phyloP scores from a whole-genome alignment of 2,329 filamentous ascomycete species.

The Pyrenochaeta sp. region DNA sequence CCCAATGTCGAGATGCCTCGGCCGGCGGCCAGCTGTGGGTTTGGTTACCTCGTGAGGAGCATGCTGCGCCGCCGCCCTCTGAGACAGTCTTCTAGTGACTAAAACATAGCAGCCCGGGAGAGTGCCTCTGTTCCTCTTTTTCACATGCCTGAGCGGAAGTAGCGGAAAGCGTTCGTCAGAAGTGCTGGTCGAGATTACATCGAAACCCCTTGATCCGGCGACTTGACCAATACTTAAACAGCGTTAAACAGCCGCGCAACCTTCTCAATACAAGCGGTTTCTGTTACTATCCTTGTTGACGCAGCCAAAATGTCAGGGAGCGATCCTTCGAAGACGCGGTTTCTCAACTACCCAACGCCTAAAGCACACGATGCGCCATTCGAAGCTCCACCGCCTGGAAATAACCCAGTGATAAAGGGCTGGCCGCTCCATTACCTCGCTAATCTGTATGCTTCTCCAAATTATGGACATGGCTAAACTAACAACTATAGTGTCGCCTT shows the following conservation, averaged over 20 bases:
- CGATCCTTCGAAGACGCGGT: slow-evolving; percentile 25
- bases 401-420: slow-evolving; percentile 77
- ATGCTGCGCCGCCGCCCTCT: neutral
- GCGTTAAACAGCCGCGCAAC: too few species aligned
- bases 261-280: neutral
- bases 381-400: slow-evolving; percentile 45
- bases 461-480: slow-evolving; percentile 17
- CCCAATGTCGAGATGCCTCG: neutral
- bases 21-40: neutral
- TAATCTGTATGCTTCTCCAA: slow-evolving; percentile 61
- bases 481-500: slow-evolving; percentile 63
- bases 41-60: neutral
- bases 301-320: slow-evolving; percentile 32
- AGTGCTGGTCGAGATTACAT: neutral
- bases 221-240: too few species aligned
- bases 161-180: neutral
- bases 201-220: neutral
- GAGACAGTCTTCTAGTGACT: neutral
- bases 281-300: neutral
- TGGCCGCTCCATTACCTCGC: slow-evolving; percentile 68
- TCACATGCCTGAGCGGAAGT: neutral
- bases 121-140: neutral
- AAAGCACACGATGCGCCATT: slow-evolving; percentile 44
- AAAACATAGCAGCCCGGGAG: neutral
- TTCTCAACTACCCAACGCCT: slow-evolving; percentile 48